phyloP scores from a whole-genome alignment of 257 asterid species.

The Solanum tarijense region DNA sequence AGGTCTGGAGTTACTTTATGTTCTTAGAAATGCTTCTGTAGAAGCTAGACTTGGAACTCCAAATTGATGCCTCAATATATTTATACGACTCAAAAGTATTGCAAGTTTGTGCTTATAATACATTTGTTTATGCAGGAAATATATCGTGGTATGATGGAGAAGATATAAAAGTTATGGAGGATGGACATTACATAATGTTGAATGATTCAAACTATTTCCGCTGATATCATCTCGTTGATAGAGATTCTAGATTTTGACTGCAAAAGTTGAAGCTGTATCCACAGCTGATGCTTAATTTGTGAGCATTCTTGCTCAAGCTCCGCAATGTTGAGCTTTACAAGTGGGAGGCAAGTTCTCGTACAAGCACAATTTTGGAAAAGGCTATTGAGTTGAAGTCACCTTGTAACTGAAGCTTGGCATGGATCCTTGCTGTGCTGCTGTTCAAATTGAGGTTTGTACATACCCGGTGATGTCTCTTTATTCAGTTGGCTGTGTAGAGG shows the following conservation, averaged over 20 bases:
- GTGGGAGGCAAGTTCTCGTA: not conserved
- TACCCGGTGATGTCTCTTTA: not conserved
- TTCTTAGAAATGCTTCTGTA: not conserved
- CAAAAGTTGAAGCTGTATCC: constrained; percentile 10
- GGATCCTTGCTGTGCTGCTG: not conserved
- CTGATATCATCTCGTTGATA: constrained; percentile 6
- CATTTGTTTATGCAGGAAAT: constrained; percentile 31
- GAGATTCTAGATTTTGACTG: not conserved
- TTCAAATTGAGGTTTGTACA: not conserved
- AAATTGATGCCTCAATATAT: not conserved
- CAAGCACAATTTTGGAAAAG: not conserved
- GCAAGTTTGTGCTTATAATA: not conserved
- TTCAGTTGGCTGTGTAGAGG: not conserved
- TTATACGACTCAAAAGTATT: not conserved
- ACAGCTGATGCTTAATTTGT: not conserved
- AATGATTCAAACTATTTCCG: constrained; percentile 41
- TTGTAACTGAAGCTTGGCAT: not conserved
- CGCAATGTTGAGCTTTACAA: not conserved
- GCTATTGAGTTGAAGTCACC: not conserved
- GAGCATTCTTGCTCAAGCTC: not conserved
- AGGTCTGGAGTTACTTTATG: not conserved
- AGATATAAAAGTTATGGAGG: constrained; percentile 36
- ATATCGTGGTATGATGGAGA: constrained; percentile 59
- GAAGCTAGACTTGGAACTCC: not conserved
- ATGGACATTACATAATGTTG: constrained; percentile 47